A percentile compares a stretch with the other conserved stretches of the same genome.
Evolutionary conservation across 2,329 filamentous ascomycete species (phyloP).

Genomic region (Fusarium avenaceum): DNA sequence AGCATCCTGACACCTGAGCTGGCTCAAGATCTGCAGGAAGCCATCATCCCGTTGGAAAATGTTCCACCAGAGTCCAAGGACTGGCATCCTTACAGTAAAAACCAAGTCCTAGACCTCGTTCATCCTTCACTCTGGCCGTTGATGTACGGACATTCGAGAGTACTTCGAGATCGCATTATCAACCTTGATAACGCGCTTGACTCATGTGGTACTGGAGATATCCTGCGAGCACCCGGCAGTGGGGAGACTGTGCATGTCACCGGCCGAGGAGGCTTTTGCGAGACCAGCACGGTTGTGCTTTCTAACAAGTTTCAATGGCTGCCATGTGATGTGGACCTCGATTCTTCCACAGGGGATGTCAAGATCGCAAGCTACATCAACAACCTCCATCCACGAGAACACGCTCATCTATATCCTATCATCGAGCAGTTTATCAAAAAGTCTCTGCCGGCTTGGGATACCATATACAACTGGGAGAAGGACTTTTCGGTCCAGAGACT

Average conservation of each 20-base stretch:
- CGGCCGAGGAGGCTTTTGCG: neutral
- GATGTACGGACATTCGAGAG: neutral
- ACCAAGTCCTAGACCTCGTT: constrained; percentile 4
- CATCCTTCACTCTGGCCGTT: constrained; percentile 40
- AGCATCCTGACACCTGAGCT: neutral
- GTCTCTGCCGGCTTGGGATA: constrained; percentile 9
- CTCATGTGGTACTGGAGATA: neutral
- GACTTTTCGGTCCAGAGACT: neutral
- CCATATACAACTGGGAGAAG: neutral
- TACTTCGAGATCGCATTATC: neutral
- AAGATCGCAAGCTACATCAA: constrained; percentile 18
- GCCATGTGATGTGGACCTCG: constrained; percentile 5
- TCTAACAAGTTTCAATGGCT: constrained; percentile 19
- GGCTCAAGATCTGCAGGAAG: neutral
- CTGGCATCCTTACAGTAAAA: constrained; percentile 9
- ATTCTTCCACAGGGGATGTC: neutral
- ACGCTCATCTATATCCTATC: neutral
- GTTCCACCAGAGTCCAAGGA: neutral
- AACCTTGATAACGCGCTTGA: neutral
- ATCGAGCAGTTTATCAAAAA: constrained; percentile 2
- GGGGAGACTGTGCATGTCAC: neutral
- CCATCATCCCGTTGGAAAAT: neutral
- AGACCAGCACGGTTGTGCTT: neutral
- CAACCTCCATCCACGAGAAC: constrained; percentile 12
- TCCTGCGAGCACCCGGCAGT: neutral